Conservation (phyloP, 768 basidiomycete species). For the Collybiopsis luxurians region DNA sequence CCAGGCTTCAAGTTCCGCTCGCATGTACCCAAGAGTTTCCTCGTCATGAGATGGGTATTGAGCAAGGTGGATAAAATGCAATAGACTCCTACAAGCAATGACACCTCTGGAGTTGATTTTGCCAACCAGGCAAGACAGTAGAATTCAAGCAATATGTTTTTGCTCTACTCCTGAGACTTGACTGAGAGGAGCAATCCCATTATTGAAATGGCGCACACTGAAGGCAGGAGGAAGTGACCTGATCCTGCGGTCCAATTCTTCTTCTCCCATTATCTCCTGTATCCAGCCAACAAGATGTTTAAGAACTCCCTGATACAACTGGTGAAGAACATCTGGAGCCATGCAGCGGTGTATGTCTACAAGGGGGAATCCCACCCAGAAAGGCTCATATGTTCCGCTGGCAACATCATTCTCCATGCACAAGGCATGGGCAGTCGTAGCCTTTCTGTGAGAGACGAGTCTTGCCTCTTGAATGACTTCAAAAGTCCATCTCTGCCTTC, state of each 20-base stretch:
- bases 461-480: no score
- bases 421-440: no score
- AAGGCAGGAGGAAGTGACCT: background rate
- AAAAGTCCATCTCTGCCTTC: no score
- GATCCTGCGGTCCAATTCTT: background rate
- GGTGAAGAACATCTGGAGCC: background rate
- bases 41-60: constrained; percentile 8
- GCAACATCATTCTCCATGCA: background rate
- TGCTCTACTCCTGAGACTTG: background rate
- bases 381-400: background rate
- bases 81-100: background rate
- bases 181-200: background rate
- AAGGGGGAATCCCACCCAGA: background rate
- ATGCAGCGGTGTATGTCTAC: background rate
- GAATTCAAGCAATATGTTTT: background rate
- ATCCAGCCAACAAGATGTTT: background rate
- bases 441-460: no score
- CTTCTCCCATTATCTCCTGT: constrained; percentile 5
- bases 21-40: background rate
- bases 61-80: constrained; percentile 12
- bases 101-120: background rate
- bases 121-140: background rate
- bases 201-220: background rate
- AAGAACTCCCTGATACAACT: background rate
- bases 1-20: background rate